phyloP scores from a whole-genome alignment of 1,139 yeast species.

The Pichia sp. region DNA sequence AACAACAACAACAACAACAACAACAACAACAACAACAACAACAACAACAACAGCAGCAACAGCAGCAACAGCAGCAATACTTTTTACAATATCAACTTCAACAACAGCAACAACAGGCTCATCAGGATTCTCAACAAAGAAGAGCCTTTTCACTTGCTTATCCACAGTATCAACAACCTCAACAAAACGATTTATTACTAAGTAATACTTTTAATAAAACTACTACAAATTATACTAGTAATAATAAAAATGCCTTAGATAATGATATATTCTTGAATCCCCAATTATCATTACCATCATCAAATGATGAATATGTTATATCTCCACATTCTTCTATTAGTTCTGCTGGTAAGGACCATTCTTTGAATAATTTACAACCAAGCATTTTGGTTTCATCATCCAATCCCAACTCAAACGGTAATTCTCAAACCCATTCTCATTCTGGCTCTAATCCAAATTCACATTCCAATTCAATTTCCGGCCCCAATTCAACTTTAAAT shows the following conservation, averaged over 20 bases:
- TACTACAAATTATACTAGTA: background rate
- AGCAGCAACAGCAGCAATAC: constrained; percentile 11
- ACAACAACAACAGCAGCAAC: constrained; percentile 13
- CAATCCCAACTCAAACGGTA: background rate
- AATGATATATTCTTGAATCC: constrained; percentile 17
- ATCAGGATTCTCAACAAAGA: constrained; percentile 5
- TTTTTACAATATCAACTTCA: constrained; percentile 9
- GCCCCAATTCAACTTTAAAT: background rate
- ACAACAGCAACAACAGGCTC: constrained; percentile 6
- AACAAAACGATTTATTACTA: background rate
- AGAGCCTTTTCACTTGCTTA: background rate
- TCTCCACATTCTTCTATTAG: constrained; percentile 28
- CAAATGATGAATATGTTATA: constrained; percentile 14
- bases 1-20: no score
- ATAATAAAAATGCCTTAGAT: background rate
- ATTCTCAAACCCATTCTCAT: background rate
- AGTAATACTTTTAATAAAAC: background rate
- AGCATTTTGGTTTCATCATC: background rate
- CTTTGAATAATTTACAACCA: constrained; percentile 11
- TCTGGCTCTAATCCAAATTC: constrained; percentile 10
- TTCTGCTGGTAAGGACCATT: constrained; percentile 23
- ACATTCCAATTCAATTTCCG: background rate
- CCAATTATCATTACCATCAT: constrained; percentile 10
- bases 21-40: constrained; percentile 16
- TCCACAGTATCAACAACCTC: background rate